A percentile compares a stretch with the other conserved stretches of the same genome.
Conservation (phyloP, 148 eudicot genomes). For the Fallopia convolvulus region DNA sequence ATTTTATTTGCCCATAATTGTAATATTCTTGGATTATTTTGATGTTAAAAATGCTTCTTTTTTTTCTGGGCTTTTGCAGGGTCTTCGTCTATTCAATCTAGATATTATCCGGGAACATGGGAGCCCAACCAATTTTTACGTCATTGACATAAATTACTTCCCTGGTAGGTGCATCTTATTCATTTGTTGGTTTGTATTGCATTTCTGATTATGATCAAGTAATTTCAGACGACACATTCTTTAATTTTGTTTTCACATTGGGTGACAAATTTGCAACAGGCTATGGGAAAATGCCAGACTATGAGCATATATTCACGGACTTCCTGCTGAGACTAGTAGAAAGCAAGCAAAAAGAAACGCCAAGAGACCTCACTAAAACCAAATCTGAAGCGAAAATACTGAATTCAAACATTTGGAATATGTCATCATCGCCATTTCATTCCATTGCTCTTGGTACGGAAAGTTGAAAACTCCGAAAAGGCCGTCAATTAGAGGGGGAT, state of each 20-base stretch:
- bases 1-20: background rate
- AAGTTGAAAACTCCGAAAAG: background rate
- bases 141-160: conserved; percentile 47
- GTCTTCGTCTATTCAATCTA: conserved; percentile 41
- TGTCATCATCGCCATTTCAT: background rate
- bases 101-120: conserved; percentile 45
- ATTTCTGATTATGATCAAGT: background rate
- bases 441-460: conserved; percentile 10
- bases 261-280: conserved; percentile 29
- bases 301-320: conserved; percentile 71
- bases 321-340: conserved; percentile 43
- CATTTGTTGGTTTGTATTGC: background rate
- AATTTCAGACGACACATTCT: background rate
- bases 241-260: background rate
- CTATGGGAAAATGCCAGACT: conserved; percentile 71
- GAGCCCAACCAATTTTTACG: conserved; percentile 35
- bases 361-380: background rate
- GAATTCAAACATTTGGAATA: background rate
- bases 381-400: background rate
- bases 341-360: conserved; percentile 32
- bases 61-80: conserved; percentile 14
- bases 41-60: background rate
- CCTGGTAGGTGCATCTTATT: conserved; percentile 29
- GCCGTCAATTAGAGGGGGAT: background rate
- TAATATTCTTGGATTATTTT: background rate